These are phyloP conservation scores for Sanghuangporus sanghuang DNA, from an alignment of 1,284 basidiomycete species.

Conservation along the genomic window DNA sequence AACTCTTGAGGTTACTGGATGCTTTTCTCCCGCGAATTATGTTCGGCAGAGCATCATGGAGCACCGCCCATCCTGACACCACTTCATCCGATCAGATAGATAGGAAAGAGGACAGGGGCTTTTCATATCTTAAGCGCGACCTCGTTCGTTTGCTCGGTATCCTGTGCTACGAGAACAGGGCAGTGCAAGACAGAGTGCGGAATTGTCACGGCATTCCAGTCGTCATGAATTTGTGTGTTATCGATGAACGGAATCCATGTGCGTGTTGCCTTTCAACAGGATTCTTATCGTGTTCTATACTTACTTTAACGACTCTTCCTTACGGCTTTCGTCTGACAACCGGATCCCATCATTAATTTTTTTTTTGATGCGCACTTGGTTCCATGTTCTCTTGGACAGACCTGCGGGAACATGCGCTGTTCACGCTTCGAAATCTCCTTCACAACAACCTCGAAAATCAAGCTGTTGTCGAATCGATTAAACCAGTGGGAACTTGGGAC, in stretches of 20 bases:
- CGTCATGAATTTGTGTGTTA: conserved; percentile 80
- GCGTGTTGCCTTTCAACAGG: conserved; percentile 28
- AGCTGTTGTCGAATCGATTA: conserved; percentile 66
- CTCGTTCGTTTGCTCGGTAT: conserved; percentile 78
- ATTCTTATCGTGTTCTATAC: background rate
- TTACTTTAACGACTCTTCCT: background rate
- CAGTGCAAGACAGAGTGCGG: conserved; percentile 70
- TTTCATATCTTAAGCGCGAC: conserved; percentile 78
- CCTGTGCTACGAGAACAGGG: conserved; percentile 55
- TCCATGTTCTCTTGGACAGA: conserved; percentile 39
- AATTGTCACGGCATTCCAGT: conserved; percentile 68
- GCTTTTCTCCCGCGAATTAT: conserved; percentile 74
- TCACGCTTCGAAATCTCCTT: conserved; percentile 76
- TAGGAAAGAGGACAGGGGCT: conserved; percentile 46
- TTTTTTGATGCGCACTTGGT: background rate
- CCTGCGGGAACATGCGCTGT: conserved; percentile 84
- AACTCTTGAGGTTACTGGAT: conserved; percentile 65
- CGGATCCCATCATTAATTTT: background rate
- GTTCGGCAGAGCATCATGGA: conserved; percentile 44
- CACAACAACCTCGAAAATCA: conserved; percentile 76
- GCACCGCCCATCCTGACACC: conserved; percentile 24
- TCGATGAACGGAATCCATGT: conserved; percentile 91
- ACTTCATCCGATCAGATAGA: conserved; percentile 18
- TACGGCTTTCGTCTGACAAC: background rate
- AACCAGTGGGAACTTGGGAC: conserved; percentile 54